These are phyloP conservation scores for Lenzites betulinus DNA, from an alignment of 768 basidiomycete genomes.

Conservation along the genomic window DNA sequence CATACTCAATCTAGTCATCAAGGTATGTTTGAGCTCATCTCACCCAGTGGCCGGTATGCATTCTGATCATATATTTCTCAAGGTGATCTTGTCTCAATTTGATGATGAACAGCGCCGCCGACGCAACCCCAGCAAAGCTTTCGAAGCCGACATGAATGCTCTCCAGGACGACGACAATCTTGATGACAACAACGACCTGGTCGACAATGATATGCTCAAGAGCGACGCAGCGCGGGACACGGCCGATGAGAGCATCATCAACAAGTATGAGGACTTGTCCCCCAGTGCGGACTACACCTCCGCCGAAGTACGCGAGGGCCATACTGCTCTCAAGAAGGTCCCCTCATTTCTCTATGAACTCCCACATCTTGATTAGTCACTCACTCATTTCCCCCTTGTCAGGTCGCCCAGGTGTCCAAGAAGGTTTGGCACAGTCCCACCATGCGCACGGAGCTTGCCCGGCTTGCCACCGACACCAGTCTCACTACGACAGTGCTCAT, in stretches of 20 bases:
- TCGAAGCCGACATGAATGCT: too few species aligned
- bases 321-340: conserved; percentile 17
- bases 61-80: not conserved
- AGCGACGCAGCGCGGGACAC: not conserved
- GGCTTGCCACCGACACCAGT: not conserved
- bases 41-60: too few species aligned
- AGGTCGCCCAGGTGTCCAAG: conserved; percentile 19
- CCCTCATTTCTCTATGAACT: not conserved
- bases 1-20: conserved; percentile 35
- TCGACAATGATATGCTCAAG: conserved; percentile 12
- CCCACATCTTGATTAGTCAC: too few species aligned
- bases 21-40: too few species aligned
- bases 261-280: too few species aligned
- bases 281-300: too few species aligned
- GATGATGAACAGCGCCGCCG: too few species aligned
- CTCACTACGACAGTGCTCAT: conserved; percentile 16
- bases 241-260: too few species aligned
- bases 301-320: conserved; percentile 1
- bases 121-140: too few species aligned
- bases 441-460: conserved; percentile 12
- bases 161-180: conserved; percentile 3
- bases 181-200: conserved; percentile 6
- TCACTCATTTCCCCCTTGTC: too few species aligned
- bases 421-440: conserved; percentile 17
- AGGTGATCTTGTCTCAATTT: too few species aligned